Base-by-base conservation (phyloP, 345 rosid genomes). In the Euphorbia tirucalli region DNA sequence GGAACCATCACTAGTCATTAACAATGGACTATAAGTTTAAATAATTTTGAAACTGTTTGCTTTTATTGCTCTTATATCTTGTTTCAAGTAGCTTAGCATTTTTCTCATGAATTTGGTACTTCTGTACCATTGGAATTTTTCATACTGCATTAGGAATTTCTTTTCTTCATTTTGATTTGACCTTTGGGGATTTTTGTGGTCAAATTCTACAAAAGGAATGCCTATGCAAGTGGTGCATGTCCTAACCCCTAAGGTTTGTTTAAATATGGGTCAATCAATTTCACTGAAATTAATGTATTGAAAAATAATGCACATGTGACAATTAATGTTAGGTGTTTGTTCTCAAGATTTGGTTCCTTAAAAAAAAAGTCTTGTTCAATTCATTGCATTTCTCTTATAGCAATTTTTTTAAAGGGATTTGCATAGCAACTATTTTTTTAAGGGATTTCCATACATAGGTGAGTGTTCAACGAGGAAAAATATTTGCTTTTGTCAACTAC, bases 191-290 rank as follows among this genome's bases (percentile, higher is more conserved):
- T 24, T 75, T n/a, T 24, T 75, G 57, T 75, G 65, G 70, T 77
- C 52, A 25, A 71, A 69, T 77, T 71, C 22, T 83, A 82, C 82
- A 94, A 97, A 65, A 92, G 98, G 98, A 88, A 96, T 79, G 98
- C 91, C 49, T 80, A 93, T 61, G 99, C 99, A 0, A 96, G 99
- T 60, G 98, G 99, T 64, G 99, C 99, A 3, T 93, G 99, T 19
- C 99, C 99, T 57, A 96, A 96, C 67, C 97, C 98, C 4, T 96
- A 95, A 73, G 99, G 99, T 2, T 96, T 98, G 15, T 96, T 93
- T 77, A 89, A 83, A 69, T 96, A 96, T 52, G 99, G 99, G 24
- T 86, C 98, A 8, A 96, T 96, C 83, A 96, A 96, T 75, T 97
- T 96, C 72, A 91, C 98, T 1, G 93, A 96, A 19, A 80, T 91